Base-by-base conservation (phyloP, 2,329 filamentous ascomycete species). In the Cadophora sp. region DNA sequence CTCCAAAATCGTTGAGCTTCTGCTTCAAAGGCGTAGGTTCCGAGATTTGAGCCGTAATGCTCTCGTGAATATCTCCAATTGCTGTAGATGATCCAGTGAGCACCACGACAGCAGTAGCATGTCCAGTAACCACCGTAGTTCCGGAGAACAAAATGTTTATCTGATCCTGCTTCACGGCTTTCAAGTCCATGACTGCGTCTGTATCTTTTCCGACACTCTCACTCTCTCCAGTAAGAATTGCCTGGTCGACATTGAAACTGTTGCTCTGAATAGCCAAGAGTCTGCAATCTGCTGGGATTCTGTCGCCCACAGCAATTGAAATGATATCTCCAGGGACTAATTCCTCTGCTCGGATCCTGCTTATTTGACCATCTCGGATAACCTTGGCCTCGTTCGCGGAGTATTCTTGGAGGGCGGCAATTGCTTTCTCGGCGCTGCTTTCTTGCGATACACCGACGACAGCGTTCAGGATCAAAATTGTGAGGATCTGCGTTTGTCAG, bases 51-150 rank as follows among this genome's bases (percentile, higher is more conserved):
- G 95, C 92, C 7, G 94, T 94, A 78, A 99, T 99, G 84, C 94
- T 98, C 82, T 98, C 96, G 79, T 99, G 96, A 72, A 99, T 99
- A 79, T 97, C 96, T 76, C 96, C 96, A 81, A 99, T 99, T 46
- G 96, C 96, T 29, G 96, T 99, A 77, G 89, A 92, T 59, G 90
- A 87, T 73, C 96, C 96, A 22, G 96, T 99, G 77, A 97, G 81
- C 71, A 94, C 94, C 29, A 99, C 96, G 64, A 98, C 83, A 53
- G 96, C 96, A 75, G 89, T 94, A 62, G 96, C 97, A 79, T 95
- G 93, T 70, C 96, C 96, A 72, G 92, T 97, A 24, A 97, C 95
- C 22, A 99, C 94, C 3, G 96, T 98, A 6, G 97, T 99, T 76
- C 97, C 97, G 1, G 97, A 99, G 82, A 99, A 99, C 69, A 99